Evolutionary conservation across 345 rosid genomes (phyloP), one percentile per base, ranked within the genome.

Genomic region (Microthlaspi erraticum): DNA sequence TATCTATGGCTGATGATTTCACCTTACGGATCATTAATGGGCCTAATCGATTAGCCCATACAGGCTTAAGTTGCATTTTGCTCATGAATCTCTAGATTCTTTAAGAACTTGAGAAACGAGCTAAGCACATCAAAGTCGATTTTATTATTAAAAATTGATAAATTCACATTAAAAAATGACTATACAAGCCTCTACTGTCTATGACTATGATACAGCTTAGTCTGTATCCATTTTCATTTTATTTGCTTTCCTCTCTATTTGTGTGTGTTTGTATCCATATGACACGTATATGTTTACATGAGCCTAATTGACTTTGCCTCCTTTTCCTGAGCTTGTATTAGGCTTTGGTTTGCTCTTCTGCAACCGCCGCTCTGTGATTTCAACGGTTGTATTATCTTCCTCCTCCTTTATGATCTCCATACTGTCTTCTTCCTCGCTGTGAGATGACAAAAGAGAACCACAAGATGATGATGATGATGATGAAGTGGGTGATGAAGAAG

Each of bases 251-350:
- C 26, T 52, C 7, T 10, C 12, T n/a, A 29, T 53, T 19, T 7
- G 8, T 43, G 12, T 57, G 7, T 19, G 32, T n/a, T 5, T 29
- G 10, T 31, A 6, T 13, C 0, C n/a, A 6, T 11, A 10, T 20
- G 5, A 17, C 2, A 32, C 8, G 29, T 39, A 56, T 17, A 10
- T 2, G 5, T 60, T 5, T 32, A 42, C 20, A 23, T 14, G 20
- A 54, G 45, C 6, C 77, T 72, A 55, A 16, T 73, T 12, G 12
- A 10, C 2, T 66, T 59, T 0, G 26, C 78, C 78, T 74, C 73
- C 62, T n/a, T 8, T 66, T 20, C 72, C 72, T 11, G 68, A 0
- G 34, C 62, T 66, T 66, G 78, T 23, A 1, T 18, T 8, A 2
- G 20, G 46, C 13, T 42, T 64, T 9, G 38, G 36, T 8, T 10